Evolutionary conservation across 352 stramenopile species (phyloP).

Genomic region (Phytophthora ohioensis): DNA sequence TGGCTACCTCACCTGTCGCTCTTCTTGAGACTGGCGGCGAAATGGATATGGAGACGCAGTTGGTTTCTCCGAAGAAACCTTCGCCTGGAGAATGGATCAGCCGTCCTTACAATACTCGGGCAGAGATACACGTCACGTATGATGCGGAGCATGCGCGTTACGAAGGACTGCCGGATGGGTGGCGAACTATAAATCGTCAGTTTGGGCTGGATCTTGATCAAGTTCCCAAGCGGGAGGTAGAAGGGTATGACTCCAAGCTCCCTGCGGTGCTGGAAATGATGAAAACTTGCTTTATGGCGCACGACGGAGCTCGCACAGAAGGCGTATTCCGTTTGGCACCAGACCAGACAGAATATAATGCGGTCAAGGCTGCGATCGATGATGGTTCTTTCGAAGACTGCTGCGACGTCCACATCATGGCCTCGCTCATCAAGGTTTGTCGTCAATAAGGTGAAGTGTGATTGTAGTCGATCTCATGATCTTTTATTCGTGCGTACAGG

Average conservation of each 20-base stretch:
- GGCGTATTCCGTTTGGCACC: constrained; percentile 85
- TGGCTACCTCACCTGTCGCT: constrained; percentile 22
- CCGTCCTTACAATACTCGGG: constrained; percentile 67
- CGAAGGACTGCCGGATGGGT: constrained; percentile 75
- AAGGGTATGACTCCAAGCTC: constrained; percentile 71
- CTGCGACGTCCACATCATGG: constrained; percentile 78
- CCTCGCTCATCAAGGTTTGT: constrained; percentile 87
- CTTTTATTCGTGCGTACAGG: constrained; percentile 32
- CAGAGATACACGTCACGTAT: constrained; percentile 82
- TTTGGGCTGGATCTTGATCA: constrained; percentile 76
- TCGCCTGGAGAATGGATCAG: constrained; percentile 55
- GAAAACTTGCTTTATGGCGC: constrained; percentile 58
- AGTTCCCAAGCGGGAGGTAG: constrained; percentile 64
- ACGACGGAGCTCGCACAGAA: constrained; percentile 57
- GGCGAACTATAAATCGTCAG: constrained; percentile 73
- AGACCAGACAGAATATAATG: constrained; percentile 63
- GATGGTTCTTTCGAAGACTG: constrained; percentile 66
- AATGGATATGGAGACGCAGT: constrained; percentile 2
- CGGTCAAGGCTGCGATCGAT: constrained; percentile 77
- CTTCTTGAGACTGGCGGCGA: constrained; percentile 20
- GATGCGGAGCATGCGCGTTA: constrained; percentile 73
- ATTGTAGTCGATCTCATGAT: constrained; percentile 1
- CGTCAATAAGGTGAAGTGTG: background rate
- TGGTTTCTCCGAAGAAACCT: background rate
- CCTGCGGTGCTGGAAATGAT: constrained; percentile 84